A percentile compares a stretch with the other conserved stretches of the same genome.
Conservation (phyloP, 305 asterid species). For the Ilex paraguariensis region DNA sequence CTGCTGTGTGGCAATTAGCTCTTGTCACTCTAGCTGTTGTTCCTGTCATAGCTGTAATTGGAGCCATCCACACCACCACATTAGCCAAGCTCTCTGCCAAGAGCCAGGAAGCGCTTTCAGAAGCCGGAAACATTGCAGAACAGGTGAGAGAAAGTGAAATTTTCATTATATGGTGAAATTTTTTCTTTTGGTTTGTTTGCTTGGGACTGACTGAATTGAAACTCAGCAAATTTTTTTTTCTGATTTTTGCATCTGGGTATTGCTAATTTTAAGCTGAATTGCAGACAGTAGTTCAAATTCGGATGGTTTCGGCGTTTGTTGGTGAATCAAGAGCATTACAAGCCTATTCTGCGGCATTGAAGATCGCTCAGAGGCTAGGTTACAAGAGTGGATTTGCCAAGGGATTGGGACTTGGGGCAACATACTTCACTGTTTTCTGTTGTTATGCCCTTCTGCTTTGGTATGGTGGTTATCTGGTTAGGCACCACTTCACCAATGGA, state of each 20-base stretch:
- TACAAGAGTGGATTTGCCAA: slow-evolving; percentile 86
- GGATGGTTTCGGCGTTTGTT: slow-evolving; percentile 79
- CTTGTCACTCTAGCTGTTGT: slow-evolving; percentile 92
- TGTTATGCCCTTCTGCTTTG: slow-evolving; percentile 90
- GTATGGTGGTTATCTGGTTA: slow-evolving; percentile 93
- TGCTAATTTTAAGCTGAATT: slow-evolving; percentile 18
- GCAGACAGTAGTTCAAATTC: slow-evolving; percentile 88
- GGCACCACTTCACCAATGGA: slow-evolving; percentile 91
- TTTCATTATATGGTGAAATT: background rate
- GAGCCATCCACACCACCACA: slow-evolving; percentile 78
- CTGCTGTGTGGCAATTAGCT: slow-evolving; percentile 95
- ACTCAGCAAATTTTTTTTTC: background rate
- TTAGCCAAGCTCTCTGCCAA: slow-evolving; percentile 70
- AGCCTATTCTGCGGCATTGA: slow-evolving; percentile 73
- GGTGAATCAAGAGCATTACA: slow-evolving; percentile 88
- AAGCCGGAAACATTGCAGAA: slow-evolving; percentile 92
- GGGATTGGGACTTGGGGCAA: slow-evolving; percentile 89
- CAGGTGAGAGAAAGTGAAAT: slow-evolving; percentile 49
- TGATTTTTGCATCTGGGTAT: background rate
- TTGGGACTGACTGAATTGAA: no score
- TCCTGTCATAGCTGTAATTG: slow-evolving; percentile 90
- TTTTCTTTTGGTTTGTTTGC: no score
- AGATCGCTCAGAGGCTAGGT: slow-evolving; percentile 69
- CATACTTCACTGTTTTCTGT: slow-evolving; percentile 89
- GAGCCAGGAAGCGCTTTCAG: slow-evolving; percentile 85